Evolutionary conservation across 495 filamentous ascomycete species (phyloP).

Genomic region (Trichoderma asperelloides): DNA sequence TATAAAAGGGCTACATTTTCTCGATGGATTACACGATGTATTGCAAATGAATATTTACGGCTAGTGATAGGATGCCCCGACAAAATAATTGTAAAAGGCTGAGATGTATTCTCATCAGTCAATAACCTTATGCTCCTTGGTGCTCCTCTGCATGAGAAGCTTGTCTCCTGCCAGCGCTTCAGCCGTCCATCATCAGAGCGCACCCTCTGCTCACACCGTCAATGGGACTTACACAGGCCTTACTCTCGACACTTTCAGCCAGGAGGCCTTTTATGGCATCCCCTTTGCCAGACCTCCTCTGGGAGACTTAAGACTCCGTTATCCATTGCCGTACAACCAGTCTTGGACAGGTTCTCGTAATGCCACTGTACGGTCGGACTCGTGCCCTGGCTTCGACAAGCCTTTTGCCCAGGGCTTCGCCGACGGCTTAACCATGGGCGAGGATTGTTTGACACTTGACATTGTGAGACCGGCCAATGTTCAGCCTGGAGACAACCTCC

Average conservation of each 20-base stretch:
- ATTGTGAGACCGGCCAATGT: neutral
- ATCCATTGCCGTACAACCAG: neutral
- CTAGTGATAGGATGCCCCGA: neutral
- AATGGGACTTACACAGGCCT: conserved; percentile 2
- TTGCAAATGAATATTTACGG: neutral
- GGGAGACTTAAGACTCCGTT: neutral
- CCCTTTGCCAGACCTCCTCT: neutral
- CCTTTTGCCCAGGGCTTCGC: conserved; percentile 1
- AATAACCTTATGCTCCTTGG: neutral
- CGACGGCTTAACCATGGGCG: conserved; percentile 5
- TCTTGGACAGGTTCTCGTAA: conserved; percentile 3
- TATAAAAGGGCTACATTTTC: neutral
- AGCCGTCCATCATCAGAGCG: neutral
- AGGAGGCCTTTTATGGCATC: conserved; percentile 1
- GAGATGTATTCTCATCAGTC: neutral
- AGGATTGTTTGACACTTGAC: neutral
- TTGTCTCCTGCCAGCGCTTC: neutral
- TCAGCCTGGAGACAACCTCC: neutral
- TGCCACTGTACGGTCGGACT: conserved; percentile 1
- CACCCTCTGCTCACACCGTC: neutral
- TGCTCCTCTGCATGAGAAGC: neutral
- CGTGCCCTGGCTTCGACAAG: neutral
- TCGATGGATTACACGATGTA: neutral
- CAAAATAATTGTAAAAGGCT: neutral
- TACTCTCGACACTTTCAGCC: neutral